Evolutionary conservation across 75 land plant genomes (phyloP).

Genomic region (Pinus tabuliformis): DNA sequence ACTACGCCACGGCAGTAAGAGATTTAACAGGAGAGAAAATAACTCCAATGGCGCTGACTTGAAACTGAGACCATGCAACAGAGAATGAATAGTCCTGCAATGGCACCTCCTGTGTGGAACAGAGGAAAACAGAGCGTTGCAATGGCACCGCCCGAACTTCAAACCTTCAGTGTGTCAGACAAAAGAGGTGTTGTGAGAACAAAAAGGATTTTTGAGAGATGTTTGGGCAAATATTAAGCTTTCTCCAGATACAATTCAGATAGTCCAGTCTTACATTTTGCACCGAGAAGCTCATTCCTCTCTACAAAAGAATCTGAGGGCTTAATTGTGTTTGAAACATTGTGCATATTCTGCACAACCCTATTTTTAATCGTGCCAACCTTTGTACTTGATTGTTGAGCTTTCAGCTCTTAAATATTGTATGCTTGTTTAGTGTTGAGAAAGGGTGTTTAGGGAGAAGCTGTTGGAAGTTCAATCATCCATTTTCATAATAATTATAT

Average conservation of each 20-base stretch:
- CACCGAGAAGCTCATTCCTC: slow-evolving; percentile 23
- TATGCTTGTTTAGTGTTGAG: slow-evolving; percentile 13
- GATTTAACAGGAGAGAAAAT: no score
- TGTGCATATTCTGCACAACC: slow-evolving; percentile 9
- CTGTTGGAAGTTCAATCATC: slow-evolving; percentile 7
- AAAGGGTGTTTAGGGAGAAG: background rate
- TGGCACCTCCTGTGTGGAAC: no score
- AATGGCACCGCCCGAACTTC: no score
- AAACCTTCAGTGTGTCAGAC: no score
- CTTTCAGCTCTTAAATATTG: slow-evolving; percentile 1
- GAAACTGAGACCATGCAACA: no score
- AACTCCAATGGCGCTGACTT: no score
- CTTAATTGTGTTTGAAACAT: background rate
- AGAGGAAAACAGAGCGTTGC: no score
- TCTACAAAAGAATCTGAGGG: slow-evolving; percentile 19
- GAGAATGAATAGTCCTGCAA: no score
- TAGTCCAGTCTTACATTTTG: slow-evolving; percentile 40
- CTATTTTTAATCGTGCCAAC: slow-evolving; percentile 31
- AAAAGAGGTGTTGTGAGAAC: no score
- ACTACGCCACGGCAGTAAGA: no score
- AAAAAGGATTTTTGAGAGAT: no score
- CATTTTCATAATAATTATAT: slow-evolving; percentile 13
- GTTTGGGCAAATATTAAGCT: background rate
- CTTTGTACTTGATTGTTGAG: background rate
- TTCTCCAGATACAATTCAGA: slow-evolving; percentile 15